Percentiles rank a stretch among this genome's conserved stretches.
phyloP scores from a whole-genome alignment of 345 rosid genomes.

The Noccaea bulbosa region DNA sequence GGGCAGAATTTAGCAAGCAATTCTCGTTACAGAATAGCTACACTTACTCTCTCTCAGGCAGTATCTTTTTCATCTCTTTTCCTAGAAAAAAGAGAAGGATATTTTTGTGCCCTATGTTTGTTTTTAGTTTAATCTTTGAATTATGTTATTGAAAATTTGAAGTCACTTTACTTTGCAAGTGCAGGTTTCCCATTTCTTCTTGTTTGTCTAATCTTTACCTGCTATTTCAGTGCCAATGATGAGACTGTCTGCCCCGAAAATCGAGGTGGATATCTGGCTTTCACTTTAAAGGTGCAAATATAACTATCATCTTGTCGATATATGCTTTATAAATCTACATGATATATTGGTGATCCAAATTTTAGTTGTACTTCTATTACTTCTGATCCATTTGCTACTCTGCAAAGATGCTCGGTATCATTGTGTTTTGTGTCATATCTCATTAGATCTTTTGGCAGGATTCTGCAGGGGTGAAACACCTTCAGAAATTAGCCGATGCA shows the following conservation, averaged over 20 bases:
- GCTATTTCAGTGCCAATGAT: slow-evolving; percentile 66
- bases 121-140: neutral
- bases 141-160: slow-evolving; percentile 1
- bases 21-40: slow-evolving; percentile 2
- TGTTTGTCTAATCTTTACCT: slow-evolving; percentile 33
- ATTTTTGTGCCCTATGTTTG: neutral
- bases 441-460: slow-evolving; percentile 54
- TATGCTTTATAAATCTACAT: neutral
- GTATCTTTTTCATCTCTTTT: slow-evolving; percentile 8
- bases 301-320: slow-evolving; percentile 5
- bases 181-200: slow-evolving; percentile 29
- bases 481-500: slow-evolving; percentile 78
- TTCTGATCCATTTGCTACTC: slow-evolving; percentile 2
- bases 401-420: neutral
- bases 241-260: slow-evolving; percentile 58
- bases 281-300: slow-evolving; percentile 68
- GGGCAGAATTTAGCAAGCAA: slow-evolving; percentile 5
- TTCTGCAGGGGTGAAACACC: slow-evolving; percentile 78
- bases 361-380: neutral
- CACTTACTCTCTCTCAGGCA: neutral
- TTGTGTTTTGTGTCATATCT: slow-evolving; percentile 22
- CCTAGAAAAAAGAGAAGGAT: neutral
- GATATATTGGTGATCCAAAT: slow-evolving; percentile 7
- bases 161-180: slow-evolving; percentile 10
- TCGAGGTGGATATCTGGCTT: slow-evolving; percentile 86